These are phyloP conservation scores for Helotiales sp. DNA, from an alignment of 2,329 filamentous ascomycete species.

Conservation along the genomic window DNA sequence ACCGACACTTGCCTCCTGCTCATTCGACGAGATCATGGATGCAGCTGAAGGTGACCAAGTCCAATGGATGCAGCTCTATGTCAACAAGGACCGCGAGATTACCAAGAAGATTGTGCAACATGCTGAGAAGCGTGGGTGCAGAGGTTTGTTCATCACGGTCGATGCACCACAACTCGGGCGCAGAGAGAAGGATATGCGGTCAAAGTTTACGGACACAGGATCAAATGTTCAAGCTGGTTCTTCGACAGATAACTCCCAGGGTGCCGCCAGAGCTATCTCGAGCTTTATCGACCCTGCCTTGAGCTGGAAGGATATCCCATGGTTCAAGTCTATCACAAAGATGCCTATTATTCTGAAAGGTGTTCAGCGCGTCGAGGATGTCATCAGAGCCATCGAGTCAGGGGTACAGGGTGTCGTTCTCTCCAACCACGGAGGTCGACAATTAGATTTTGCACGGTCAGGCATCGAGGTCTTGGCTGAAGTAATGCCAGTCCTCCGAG, in stretches of 20 bases:
- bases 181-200: slow-evolving; percentile 96
- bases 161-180: slow-evolving; percentile 94
- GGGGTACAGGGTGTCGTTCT: slow-evolving; percentile 89
- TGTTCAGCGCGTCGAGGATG: slow-evolving; percentile 93
- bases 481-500: slow-evolving; percentile 82
- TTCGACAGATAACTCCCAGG: slow-evolving; percentile 81
- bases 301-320: slow-evolving; percentile 90
- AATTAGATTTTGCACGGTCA: slow-evolving; percentile 88
- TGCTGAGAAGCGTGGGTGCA: slow-evolving; percentile 88
- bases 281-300: slow-evolving; percentile 96
- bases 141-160: slow-evolving; percentile 96
- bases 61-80: slow-evolving; percentile 93
- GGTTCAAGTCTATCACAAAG: slow-evolving; percentile 85
- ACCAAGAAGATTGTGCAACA: slow-evolving; percentile 89
- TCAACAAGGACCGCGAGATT: slow-evolving; percentile 92
- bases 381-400: slow-evolving; percentile 77
- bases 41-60: slow-evolving; percentile 76
- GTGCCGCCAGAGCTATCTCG: slow-evolving; percentile 90
- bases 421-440: slow-evolving; percentile 93
- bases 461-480: slow-evolving; percentile 90
- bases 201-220: slow-evolving; percentile 83
- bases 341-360: slow-evolving; percentile 98
- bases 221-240: slow-evolving; percentile 78
- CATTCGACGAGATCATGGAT: slow-evolving; percentile 95
- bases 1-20: slow-evolving; percentile 92